Evolutionary conservation across 805 yeast species (phyloP).

Genomic region (Saturnispora mendoncae): DNA sequence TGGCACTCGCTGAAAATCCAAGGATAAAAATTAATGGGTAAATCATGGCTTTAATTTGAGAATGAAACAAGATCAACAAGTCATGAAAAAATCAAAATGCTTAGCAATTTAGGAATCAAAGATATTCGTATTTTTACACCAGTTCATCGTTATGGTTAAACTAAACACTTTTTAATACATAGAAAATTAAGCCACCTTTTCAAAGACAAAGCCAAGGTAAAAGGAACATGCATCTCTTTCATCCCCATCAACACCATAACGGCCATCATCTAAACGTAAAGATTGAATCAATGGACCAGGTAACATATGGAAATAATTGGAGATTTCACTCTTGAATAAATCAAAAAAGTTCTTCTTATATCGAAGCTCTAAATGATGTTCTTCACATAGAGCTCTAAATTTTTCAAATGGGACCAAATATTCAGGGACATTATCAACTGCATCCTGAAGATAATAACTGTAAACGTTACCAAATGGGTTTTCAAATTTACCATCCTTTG

Average conservation of each 20-base stretch:
- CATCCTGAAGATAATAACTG: conserved; percentile 76
- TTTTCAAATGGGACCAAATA: conserved; percentile 92
- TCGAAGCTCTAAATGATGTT: conserved; percentile 64
- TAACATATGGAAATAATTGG: conserved; percentile 48
- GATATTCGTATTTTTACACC: too few relatives aligned
- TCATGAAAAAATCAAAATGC: not conserved
- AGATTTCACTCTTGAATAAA: conserved; percentile 72
- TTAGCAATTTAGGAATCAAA: not conserved
- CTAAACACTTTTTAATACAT: not conserved
- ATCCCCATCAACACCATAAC: conserved; percentile 78
- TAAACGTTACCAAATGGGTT: conserved; percentile 80
- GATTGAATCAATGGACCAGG: conserved; percentile 55
- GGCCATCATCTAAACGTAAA: conserved; percentile 68
- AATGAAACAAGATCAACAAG: not conserved
- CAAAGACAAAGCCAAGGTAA: conserved; percentile 77
- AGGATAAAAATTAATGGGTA: not conserved
- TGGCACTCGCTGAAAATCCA: not conserved
- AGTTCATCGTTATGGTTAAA: not conserved
- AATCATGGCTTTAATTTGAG: not conserved
- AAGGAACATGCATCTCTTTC: conserved; percentile 85
- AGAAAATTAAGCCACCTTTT: conserved; percentile 19
- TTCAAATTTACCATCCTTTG: conserved; percentile 63
- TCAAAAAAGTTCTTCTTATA: conserved; percentile 72
- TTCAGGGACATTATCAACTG: conserved; percentile 94
- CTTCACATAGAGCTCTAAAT: conserved; percentile 74